phyloP scores from a whole-genome alignment of 768 basidiomycete species.

The Tremella fuciformis region DNA sequence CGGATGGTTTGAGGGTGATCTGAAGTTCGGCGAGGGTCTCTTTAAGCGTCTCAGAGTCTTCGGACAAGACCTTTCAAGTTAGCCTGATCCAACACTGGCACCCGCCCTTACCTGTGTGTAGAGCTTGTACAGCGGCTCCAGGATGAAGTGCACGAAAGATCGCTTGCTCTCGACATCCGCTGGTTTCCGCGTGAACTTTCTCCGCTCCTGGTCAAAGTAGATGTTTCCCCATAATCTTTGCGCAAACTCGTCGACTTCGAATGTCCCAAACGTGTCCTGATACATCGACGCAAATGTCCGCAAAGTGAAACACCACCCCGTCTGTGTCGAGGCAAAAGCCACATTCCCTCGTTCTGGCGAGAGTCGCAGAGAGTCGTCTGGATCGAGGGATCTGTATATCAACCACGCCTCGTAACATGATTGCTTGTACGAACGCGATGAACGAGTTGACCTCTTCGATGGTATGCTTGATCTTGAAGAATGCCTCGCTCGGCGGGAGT shows the following conservation, averaged over 20 bases:
- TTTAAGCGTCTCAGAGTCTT: conserved; percentile 84
- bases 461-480: conserved; percentile 98
- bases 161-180: conserved; percentile 73
- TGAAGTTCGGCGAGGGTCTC: conserved; percentile 71
- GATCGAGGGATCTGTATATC: conserved; percentile 62
- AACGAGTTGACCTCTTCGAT: conserved; percentile 97
- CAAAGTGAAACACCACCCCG: conserved; percentile 97
- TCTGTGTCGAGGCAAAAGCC: conserved; percentile 92
- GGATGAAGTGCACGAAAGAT: conserved; percentile 90
- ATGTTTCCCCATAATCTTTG: conserved; percentile 96
- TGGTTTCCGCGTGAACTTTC: conserved; percentile 85
- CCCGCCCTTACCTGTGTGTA: conserved; percentile 62
- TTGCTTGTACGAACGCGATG: conserved; percentile 66
- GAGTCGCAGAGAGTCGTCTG: conserved; percentile 78
- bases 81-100: background rate
- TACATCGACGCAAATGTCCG: conserved; percentile 95
- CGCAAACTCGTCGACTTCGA: conserved; percentile 83
- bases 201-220: conserved; percentile 77
- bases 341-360: conserved; percentile 96
- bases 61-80: conserved; percentile 71
- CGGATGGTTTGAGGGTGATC: conserved; percentile 82
- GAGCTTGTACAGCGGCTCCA: conserved; percentile 94
- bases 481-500: conserved; percentile 91
- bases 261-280: conserved; percentile 74
- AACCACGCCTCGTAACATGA: background rate